Evolutionary conservation across 371 early-diverging fungal genomes (phyloP), one percentile per base, ranked within the genome.

Genomic region (Mortierella sp.): DNA sequence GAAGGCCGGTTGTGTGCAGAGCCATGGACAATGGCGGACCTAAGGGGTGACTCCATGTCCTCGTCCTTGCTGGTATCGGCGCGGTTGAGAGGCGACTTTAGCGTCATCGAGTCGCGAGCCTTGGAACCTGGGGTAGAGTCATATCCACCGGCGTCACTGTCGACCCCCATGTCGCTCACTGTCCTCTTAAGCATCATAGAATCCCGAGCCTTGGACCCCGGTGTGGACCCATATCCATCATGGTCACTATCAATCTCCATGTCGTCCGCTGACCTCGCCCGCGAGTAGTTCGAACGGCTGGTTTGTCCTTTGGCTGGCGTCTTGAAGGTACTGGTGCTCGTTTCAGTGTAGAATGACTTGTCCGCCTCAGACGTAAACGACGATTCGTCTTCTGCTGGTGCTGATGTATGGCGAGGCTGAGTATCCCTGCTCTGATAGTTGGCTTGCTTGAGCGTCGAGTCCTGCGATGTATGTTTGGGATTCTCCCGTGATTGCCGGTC

Each of bases 101-200:
- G 52, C 0, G 47, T 63, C 74, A 77, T 74, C 0, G 82, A 81
- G 22, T 81, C 82, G 24, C 82, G 52, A 13, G 82, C 74, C 43
- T 37, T 77, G 9, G 74, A 74, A 9, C 70, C 71, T 0, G 82
- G 77, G 11, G 71, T 77, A 1, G 69, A 8, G 14, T 55, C 58
- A 44, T 31, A 26, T 1, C 50, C 70, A 10, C 16, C 16, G 26
- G 31, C 29, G 19, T 66, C 50, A 22, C 22, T 31, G 47, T 76
- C 77, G 7, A 34, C 6, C 16, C 73, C 70, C 41, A 26, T 63
- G 11, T 71, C 71, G 19, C 45, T 55, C 39, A 22, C 39, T 37
- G 40, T 50, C 14, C 31, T 64, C 22, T 24, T 50, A 34, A 24
- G 72, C n/a, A 2, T 50, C 41, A 10, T 65, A 52, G 8, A 72